A percentile compares a stretch with the other conserved stretches of the same genome.
Conservation (phyloP, 2,329 filamentous ascomycete species). For the Fusarium sulawesiense region DNA sequence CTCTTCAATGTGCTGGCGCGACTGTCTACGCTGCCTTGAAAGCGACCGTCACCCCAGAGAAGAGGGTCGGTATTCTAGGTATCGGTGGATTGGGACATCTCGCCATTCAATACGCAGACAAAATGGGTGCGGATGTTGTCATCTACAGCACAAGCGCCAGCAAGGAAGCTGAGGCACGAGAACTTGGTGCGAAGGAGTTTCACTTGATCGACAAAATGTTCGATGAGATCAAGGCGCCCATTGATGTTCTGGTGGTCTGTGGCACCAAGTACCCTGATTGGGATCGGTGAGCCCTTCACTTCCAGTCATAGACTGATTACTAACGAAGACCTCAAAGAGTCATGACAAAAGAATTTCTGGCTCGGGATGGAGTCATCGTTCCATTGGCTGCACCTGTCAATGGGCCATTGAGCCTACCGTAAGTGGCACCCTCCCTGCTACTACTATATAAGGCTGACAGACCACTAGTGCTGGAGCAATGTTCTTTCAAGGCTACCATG, state of each 20-base stretch:
- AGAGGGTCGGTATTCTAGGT: conserved; percentile 8
- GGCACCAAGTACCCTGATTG: conserved; percentile 17
- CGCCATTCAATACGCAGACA: conserved; percentile 6
- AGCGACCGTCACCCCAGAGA: not conserved
- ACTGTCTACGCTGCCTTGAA: conserved; percentile 15
- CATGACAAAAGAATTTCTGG: conserved; percentile 13
- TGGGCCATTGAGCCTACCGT: conserved; percentile 1
- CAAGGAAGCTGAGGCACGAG: conserved; percentile 1
- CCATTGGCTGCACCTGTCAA: conserved; percentile 4
- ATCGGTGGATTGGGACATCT: conserved; percentile 17
- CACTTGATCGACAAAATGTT: conserved; percentile 2
- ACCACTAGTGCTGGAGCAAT: not conserved
- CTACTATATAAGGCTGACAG: not conserved
- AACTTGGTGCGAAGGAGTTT: conserved; percentile 7
- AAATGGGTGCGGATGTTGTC: conserved; percentile 6
- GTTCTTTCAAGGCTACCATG: conserved; percentile 17
- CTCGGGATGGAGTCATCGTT: not conserved
- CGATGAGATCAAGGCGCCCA: not conserved
- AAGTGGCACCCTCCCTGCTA: fast-evolving
- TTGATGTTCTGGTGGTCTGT: conserved; percentile 14
- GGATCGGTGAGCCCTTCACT: conserved; percentile 35
- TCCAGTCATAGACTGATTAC: fast-evolving
- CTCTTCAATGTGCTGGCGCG: conserved; percentile 11
- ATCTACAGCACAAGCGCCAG: conserved; percentile 13
- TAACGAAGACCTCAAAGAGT: not conserved